phyloP scores from a whole-genome alignment of 371 early-diverging fungal genomes.

The Mucor circinelloides region DNA sequence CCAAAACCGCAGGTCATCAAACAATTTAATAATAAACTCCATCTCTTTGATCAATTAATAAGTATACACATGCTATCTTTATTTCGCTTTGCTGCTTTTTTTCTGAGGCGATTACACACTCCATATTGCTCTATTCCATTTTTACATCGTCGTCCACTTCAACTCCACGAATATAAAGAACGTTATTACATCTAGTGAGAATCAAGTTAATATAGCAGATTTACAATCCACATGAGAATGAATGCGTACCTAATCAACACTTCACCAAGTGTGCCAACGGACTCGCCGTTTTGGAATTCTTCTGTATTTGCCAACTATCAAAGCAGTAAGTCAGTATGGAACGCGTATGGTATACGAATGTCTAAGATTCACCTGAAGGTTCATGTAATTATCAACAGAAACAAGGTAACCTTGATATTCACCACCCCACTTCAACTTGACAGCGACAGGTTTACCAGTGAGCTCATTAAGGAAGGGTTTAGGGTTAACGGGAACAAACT shows the following conservation, averaged over 20 bases:
- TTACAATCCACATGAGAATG: not conserved
- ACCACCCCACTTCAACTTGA: slow-evolving; percentile 97
- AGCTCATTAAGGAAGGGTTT: slow-evolving; percentile 94
- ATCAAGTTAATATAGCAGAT: not conserved
- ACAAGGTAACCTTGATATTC: slow-evolving; percentile 95
- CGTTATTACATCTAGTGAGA: slow-evolving; percentile 80
- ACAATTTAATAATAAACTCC: not conserved
- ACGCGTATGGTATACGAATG: not conserved
- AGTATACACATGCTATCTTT: slow-evolving; percentile 6
- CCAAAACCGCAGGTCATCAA: slow-evolving; percentile 8
- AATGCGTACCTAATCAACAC: slow-evolving; percentile 80
- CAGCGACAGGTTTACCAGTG: slow-evolving; percentile 89
- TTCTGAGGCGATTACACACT: not conserved
- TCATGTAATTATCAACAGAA: slow-evolving; percentile 97
- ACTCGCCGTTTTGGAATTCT: slow-evolving; percentile 92
- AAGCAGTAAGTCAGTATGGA: not conserved
- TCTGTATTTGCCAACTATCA: slow-evolving; percentile 88
- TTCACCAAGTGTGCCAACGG: slow-evolving; percentile 89
- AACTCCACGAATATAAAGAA: slow-evolving; percentile 80
- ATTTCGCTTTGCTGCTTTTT: not conserved
- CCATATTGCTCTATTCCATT: slow-evolving; percentile 30
- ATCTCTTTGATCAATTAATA: not conserved
- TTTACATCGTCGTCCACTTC: slow-evolving; percentile 58
- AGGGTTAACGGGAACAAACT: slow-evolving; percentile 95
- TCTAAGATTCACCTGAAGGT: slow-evolving; percentile 75